A percentile compares a stretch with the other conserved stretches of the same genome.
Evolutionary conservation across 2,329 filamentous ascomycete species (phyloP).

Genomic region (Sporothrix schenckii): DNA sequence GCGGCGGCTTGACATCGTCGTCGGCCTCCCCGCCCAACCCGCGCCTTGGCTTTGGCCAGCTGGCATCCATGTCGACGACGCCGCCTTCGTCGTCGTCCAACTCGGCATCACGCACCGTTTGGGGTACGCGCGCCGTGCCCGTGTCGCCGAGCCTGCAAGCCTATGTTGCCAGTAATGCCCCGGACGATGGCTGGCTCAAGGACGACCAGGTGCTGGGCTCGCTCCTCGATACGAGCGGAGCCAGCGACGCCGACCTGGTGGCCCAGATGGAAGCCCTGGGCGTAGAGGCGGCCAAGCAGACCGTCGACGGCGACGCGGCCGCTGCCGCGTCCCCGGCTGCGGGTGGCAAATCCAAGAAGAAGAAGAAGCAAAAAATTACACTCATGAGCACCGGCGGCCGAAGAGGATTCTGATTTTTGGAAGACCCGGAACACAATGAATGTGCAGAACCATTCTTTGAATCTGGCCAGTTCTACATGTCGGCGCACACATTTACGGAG

Average conservation of each 20-base stretch:
- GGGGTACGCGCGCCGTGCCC: conserved; percentile 79
- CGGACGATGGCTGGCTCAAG: conserved; percentile 49
- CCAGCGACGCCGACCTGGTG: conserved; percentile 57
- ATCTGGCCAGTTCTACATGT: too few relatives aligned
- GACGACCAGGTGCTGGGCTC: conserved; percentile 29
- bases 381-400: conserved; percentile 69
- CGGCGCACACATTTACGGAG: neutral
- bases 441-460: neutral
- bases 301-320: conserved; percentile 33
- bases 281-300: conserved; percentile 41
- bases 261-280: conserved; percentile 61
- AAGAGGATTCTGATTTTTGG: conserved; percentile 43
- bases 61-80: conserved; percentile 80
- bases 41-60: conserved; percentile 64
- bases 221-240: conserved; percentile 4
- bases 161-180: conserved; percentile 45
- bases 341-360: conserved; percentile 58
- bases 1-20: conserved; percentile 34
- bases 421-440: too few relatives aligned
- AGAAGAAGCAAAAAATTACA: conserved; percentile 73
- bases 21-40: conserved; percentile 55
- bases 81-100: conserved; percentile 63
- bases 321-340: conserved; percentile 29
- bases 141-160: conserved; percentile 57
- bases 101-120: conserved; percentile 70